A percentile compares a stretch with the other conserved stretches of the same genome.
phyloP scores from a whole-genome alignment of 83 land plant genomes.

The Isoetes engelmannii region DNA sequence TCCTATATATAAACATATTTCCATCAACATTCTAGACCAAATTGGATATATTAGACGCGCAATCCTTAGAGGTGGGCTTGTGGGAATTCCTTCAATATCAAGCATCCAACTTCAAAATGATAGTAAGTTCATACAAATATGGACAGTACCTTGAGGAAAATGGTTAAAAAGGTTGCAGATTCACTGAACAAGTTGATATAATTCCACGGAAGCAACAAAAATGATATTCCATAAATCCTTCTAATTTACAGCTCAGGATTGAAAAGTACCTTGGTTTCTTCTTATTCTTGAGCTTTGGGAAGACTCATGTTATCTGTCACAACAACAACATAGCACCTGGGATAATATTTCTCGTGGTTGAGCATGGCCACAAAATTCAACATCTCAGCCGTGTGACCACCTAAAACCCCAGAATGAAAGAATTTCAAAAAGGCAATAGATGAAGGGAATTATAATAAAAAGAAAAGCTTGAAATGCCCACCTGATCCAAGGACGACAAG shows the following conservation, averaged over 20 bases:
- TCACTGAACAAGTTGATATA: background rate
- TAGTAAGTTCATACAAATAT: background rate
- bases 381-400: slow-evolving; percentile 17
- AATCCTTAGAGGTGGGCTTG: no score
- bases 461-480: background rate
- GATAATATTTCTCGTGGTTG: slow-evolving; percentile 1
- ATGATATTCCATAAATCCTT: background rate
- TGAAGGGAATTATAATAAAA: background rate
- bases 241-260: background rate
- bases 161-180: background rate
- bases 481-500: slow-evolving; percentile 11
- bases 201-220: background rate
- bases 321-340: slow-evolving; percentile 11
- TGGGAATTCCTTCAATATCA: background rate
- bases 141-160: background rate
- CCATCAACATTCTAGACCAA: no score
- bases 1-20: no score
- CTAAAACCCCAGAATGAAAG: background rate
- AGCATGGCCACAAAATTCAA: slow-evolving; percentile 11
- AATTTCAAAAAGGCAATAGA: background rate
- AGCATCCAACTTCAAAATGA: background rate
- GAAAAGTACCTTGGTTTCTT: slow-evolving; percentile 8
- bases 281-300: slow-evolving; percentile 1
- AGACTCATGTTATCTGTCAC: slow-evolving; percentile 14
- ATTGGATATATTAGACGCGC: no score